phyloP scores from a whole-genome alignment of 1,284 basidiomycete species.

The Stygiomarasmius scandens region DNA sequence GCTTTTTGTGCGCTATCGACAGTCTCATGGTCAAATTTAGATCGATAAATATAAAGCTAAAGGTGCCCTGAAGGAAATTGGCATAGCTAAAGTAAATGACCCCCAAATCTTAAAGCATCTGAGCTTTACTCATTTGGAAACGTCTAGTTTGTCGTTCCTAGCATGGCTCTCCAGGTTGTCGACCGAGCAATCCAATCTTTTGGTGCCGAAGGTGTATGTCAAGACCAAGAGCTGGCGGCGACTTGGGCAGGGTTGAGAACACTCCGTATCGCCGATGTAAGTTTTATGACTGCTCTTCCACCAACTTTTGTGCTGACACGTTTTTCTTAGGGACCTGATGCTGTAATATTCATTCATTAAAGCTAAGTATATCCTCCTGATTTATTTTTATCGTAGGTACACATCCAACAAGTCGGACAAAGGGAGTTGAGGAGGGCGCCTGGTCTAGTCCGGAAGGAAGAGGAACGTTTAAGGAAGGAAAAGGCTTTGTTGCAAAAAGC shows the following conservation, averaged over 20 bases:
- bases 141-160: slow-evolving; percentile 85
- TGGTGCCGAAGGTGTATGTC: slow-evolving; percentile 93
- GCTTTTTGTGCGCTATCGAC: not conserved
- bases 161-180: slow-evolving; percentile 84
- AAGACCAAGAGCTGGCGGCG: slow-evolving; percentile 84
- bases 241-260: slow-evolving; percentile 86
- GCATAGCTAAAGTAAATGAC: slow-evolving; percentile 84
- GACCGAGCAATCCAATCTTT: slow-evolving; percentile 95
- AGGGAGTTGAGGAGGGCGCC: slow-evolving; percentile 78
- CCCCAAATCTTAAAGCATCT: slow-evolving; percentile 2
- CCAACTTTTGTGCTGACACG: slow-evolving; percentile 15
- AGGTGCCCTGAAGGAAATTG: slow-evolving; percentile 96
- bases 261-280: slow-evolving; percentile 86
- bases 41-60: slow-evolving; percentile 92
- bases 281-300: slow-evolving; percentile 27
- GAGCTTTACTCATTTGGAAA: slow-evolving; percentile 9
- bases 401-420: slow-evolving; percentile 93
- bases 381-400: slow-evolving; percentile 56
- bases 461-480: slow-evolving; percentile 63
- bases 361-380: not conserved
- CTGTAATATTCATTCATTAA: slow-evolving; percentile 38
- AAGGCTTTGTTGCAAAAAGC: slow-evolving; percentile 43
- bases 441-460: slow-evolving; percentile 52
- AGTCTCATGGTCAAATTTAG: slow-evolving; percentile 36
- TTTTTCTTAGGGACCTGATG: slow-evolving; percentile 77